phyloP scores from a whole-genome alignment of 2,329 filamentous ascomycete species.

The Fusarium sp. region DNA sequence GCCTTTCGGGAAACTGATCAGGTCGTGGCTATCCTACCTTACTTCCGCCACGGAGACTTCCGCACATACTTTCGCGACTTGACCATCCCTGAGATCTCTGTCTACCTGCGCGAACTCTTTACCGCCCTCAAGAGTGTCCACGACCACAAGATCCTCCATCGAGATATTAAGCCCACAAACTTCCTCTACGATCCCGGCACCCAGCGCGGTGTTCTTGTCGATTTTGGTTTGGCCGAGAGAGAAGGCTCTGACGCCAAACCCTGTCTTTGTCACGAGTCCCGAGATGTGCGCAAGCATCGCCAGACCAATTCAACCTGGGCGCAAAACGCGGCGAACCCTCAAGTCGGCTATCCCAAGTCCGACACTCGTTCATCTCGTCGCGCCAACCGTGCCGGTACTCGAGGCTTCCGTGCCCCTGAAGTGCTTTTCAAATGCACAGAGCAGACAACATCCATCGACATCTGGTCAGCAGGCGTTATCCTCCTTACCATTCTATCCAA shows the following conservation, averaged over 20 bases:
- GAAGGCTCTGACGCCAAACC: conserved; percentile 83
- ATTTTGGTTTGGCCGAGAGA: conserved; percentile 95
- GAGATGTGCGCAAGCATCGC: conserved; percentile 73
- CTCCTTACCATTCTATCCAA: conserved; percentile 93
- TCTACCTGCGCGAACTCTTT: conserved; percentile 92
- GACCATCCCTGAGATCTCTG: conserved; percentile 85
- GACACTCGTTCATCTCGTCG: conserved; percentile 90
- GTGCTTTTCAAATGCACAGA: conserved; percentile 97
- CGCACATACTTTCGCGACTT: conserved; percentile 94
- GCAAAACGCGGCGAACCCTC: conserved; percentile 64
- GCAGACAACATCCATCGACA: conserved; percentile 93
- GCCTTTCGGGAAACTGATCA: conserved; percentile 97
- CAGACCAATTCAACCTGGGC: conserved; percentile 72
- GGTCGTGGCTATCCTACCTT: conserved; percentile 93
- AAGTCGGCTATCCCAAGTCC: conserved; percentile 86
- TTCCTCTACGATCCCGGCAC: conserved; percentile 91
- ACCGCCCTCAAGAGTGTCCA: conserved; percentile 89
- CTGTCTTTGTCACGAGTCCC: conserved; percentile 83
- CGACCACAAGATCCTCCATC: conserved; percentile 86
- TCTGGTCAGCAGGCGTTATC: conserved; percentile 98
- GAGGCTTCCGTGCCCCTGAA: conserved; percentile 96
- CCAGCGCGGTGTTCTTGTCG: conserved; percentile 91
- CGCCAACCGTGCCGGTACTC: conserved; percentile 93
- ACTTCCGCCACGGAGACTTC: conserved; percentile 96
- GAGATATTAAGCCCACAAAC: conserved; percentile 98